Base-by-base conservation (phyloP, 1,139 yeast species). In the Hanseniaspora uvarum region DNA sequence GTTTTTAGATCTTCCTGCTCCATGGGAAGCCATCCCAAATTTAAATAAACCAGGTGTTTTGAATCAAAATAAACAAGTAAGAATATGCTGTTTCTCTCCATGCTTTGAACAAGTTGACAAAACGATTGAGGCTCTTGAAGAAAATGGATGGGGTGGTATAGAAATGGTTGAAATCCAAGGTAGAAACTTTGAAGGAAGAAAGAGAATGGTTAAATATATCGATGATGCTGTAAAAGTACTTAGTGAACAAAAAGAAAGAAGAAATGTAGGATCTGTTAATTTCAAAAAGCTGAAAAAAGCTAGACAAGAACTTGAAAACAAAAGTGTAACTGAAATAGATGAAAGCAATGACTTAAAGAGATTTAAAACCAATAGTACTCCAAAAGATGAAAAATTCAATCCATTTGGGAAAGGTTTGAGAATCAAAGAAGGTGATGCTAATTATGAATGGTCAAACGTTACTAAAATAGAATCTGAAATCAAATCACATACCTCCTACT, bases 21-120 rank as follows among this genome's bases (percentile, higher is more conserved):
- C 99, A 4, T 92, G 98, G 97, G 81, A 81, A 28, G 98, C 98
- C 11, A 83, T 94, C 56, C 88, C 89, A 6, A 83, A 85, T 65
- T 70, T 92, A 47, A 70, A 73, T 26, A 57, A 62, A 2, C 44
- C 58, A 1, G 62, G 66, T 37, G 94, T 85, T 4, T 74, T 86
- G 19, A 70, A 84, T n/a, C 66, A 69, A 8, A 70, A 70, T 24
- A 72, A 74, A 56, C 71, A 75, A 44, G 83, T 80, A 12, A 81
- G 84, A 2, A 76, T 92, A 53, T 92, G 98, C 69, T 92, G 97
- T 67, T 92, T 92, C 66, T 86, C 95, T 36, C 99, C 99, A 10
- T 94, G 99, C 68, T 86, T 94, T 54, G 99, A 94, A 68, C 99
- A 94, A 70, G 98, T 94, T 3, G 83, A 83, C 56, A 81, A 85